Base-by-base conservation (phyloP, 805 yeast genomes). In the Lachancea meyersii region DNA sequence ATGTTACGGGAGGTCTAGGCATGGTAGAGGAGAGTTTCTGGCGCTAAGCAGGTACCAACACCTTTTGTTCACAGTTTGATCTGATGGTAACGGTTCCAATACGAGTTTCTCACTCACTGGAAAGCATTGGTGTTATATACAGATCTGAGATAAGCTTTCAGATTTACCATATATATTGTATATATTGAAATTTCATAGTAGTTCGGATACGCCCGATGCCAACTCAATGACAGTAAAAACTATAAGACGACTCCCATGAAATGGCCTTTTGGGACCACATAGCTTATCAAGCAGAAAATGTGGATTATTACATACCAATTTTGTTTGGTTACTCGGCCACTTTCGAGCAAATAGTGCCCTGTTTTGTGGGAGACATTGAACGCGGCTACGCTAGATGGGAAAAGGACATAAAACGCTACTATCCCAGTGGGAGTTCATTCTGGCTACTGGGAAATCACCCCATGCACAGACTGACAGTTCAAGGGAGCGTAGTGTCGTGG, bases 1-100 rank as follows among this genome's bases (percentile, higher is more conserved):
- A 89, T 2, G 96, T 88, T 31, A 88, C 76, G 34, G 91, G 91
- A 10, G 58, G 53, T 48, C 39, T 52, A 7, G 42, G 8, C 22
- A 34, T 34, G 28, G 3, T 32, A 3, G 35, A 10, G 16, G 26
- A 23, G 11, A 23, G 26, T 23, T 23, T n/a, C n/a, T n/a, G n/a
- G n/a, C n/a, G n/a, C n/a, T n/a, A n/a, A n/a, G n/a, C n/a, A n/a
- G n/a, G n/a, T n/a, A n/a, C n/a, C n/a, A n/a, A n/a, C n/a, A n/a
- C n/a, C n/a, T n/a, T n/a, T n/a, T n/a, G n/a, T n/a, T n/a, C n/a
- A n/a, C n/a, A n/a, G n/a, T n/a, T n/a, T n/a, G n/a, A n/a, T n/a
- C n/a, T n/a, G n/a, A n/a, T n/a, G n/a, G n/a, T n/a, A n/a, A n/a
- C n/a, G n/a, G n/a, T n/a, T n/a, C n/a, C n/a, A n/a, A n/a, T n/a